Percentiles rank a stretch among this genome's conserved stretches.
phyloP scores from a whole-genome alignment of 1,284 basidiomycete genomes.

The Naganishia cerealis region DNA sequence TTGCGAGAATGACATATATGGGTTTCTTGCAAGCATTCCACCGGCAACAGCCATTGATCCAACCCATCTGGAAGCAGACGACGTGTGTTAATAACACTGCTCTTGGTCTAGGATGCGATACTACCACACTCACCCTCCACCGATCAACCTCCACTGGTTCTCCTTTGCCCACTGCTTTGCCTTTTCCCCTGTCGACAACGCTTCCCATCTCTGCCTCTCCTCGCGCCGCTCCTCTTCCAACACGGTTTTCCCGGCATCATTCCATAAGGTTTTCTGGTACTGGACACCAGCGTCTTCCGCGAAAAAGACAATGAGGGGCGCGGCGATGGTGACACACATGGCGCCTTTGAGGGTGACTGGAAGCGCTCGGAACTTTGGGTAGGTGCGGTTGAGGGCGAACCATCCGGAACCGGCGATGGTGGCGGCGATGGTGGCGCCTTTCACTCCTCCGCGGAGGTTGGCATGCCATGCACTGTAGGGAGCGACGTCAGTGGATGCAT shows the following conservation, averaged over 20 bases:
- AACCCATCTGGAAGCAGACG: slow-evolving; percentile 63
- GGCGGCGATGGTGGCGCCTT: slow-evolving; percentile 42
- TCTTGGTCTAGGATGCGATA: too few relatives aligned
- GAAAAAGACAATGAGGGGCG: slow-evolving; percentile 70
- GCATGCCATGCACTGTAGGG: slow-evolving; percentile 40
- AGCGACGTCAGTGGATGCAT: not conserved
- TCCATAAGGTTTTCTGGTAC: slow-evolving; percentile 72
- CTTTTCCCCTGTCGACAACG: slow-evolving; percentile 63
- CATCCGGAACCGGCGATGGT: slow-evolving; percentile 58
- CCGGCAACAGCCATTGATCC: slow-evolving; percentile 70
- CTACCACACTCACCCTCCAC: slow-evolving; percentile 56
- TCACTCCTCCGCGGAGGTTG: slow-evolving; percentile 45
- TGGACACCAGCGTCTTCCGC: slow-evolving; percentile 76
- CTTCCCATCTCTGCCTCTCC: slow-evolving; percentile 63
- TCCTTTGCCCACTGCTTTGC: slow-evolving; percentile 69
- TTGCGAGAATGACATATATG: slow-evolving; percentile 50
- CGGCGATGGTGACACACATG: slow-evolving; percentile 65
- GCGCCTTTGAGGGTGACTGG: slow-evolving; percentile 74
- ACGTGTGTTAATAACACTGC: not conserved
- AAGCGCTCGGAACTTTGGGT: slow-evolving; percentile 66
- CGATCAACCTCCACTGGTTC: slow-evolving; percentile 77
- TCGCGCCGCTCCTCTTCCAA: slow-evolving; percentile 62
- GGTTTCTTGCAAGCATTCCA: slow-evolving; percentile 67
- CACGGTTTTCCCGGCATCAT: slow-evolving; percentile 57
- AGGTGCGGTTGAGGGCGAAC: slow-evolving; percentile 62